These are phyloP conservation scores for Pisolithus marmoratus DNA, from an alignment of 768 basidiomycete species.

Conservation along the genomic window DNA sequence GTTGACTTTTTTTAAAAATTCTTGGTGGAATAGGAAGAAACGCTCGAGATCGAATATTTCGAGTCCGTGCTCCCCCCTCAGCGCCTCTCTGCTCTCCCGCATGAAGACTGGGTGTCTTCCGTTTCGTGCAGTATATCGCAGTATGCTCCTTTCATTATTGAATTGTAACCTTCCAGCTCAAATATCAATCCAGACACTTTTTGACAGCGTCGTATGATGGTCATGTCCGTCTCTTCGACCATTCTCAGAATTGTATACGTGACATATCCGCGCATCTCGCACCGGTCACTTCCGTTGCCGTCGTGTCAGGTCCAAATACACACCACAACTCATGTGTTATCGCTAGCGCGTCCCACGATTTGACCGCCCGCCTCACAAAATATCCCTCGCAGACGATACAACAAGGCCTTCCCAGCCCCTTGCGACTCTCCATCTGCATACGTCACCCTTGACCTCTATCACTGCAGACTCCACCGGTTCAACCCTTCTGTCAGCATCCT, in stretches of 20 bases:
- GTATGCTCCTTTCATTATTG: not conserved
- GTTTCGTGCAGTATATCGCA: conserved; percentile 51
- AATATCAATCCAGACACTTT: conserved; percentile 45
- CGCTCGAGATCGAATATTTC: conserved; percentile 88
- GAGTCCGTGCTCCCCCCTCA: conserved; percentile 85
- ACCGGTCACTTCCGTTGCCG: conserved; percentile 60
- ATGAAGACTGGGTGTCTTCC: conserved; percentile 93
- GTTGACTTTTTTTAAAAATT: conserved; percentile 6
- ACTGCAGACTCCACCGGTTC: conserved; percentile 47
- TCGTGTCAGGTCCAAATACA: conserved; percentile 37
- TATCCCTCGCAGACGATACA: conserved; percentile 20
- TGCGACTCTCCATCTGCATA: conserved; percentile 79
- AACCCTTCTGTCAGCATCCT: conserved; percentile 75
- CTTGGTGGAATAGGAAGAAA: conserved; percentile 60
- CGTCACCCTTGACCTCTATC: conserved; percentile 71
- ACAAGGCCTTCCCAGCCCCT: conserved; percentile 22
- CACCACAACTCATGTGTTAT: conserved; percentile 35
- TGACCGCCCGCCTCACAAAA: conserved; percentile 55
- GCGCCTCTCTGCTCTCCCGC: conserved; percentile 70
- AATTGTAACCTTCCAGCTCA: not conserved
- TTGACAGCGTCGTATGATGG: conserved; percentile 82
- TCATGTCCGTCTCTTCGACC: conserved; percentile 65
- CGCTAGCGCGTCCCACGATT: conserved; percentile 75
- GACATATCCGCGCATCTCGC: conserved; percentile 52
- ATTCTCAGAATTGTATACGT: conserved; percentile 52